These are phyloP conservation scores for Decorospora gaudefroyi DNA, from an alignment of 2,329 filamentous ascomycete genomes.

Conservation along the genomic window DNA sequence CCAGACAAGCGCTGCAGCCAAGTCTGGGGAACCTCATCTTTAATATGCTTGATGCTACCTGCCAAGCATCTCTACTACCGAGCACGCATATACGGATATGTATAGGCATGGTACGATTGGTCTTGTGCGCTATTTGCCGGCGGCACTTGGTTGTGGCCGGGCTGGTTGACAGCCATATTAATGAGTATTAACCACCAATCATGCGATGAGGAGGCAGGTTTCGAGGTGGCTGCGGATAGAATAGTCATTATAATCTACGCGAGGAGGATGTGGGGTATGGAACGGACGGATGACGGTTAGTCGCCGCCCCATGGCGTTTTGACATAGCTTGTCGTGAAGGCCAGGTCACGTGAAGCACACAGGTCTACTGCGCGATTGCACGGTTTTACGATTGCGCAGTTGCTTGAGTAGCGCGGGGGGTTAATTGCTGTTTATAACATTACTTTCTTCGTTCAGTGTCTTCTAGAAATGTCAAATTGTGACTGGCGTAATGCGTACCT, in stretches of 20 bases:
- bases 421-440: no score
- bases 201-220: not conserved
- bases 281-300: not conserved
- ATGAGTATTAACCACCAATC: not conserved
- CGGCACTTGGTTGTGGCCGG: not conserved
- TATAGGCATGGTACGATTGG: rapidly evolving
- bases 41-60: conserved; percentile 5
- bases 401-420: no score
- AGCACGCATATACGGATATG: not conserved
- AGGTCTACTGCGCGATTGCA: no score
- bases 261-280: not conserved
- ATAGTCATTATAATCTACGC: not conserved
- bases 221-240: not conserved
- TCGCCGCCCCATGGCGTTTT: not conserved
- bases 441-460: no score
- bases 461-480: no score
- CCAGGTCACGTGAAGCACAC: no score
- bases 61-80: conserved; percentile 3
- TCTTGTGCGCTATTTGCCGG: not conserved
- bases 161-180: not conserved
- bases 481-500: no score
- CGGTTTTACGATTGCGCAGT: no score
- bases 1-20: conserved; percentile 2
- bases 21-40: conserved; percentile 2
- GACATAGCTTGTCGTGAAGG: no score